phyloP scores from a whole-genome alignment of 352 stramenopile genomes.

The Globisporangium cederbergense region DNA sequence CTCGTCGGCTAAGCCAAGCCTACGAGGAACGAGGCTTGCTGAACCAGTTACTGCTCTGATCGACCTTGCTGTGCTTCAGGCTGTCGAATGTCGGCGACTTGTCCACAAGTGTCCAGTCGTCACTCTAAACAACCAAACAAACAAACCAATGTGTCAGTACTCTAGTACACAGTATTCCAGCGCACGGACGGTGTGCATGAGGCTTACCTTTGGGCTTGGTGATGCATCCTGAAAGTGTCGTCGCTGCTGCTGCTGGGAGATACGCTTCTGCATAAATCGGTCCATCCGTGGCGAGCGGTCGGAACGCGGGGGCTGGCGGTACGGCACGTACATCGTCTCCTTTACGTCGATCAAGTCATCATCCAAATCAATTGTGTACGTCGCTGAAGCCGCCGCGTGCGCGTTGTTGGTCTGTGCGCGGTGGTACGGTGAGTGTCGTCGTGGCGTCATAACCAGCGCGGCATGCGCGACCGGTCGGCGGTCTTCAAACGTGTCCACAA shows the following conservation, averaged over 20 bases:
- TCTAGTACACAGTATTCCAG: neutral
- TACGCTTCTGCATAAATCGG: slow-evolving; percentile 18
- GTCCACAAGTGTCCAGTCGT: slow-evolving; percentile 77
- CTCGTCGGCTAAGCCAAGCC: neutral
- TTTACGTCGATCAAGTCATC: slow-evolving; percentile 50
- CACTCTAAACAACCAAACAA: slow-evolving; percentile 23
- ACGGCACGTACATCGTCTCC: slow-evolving; percentile 57
- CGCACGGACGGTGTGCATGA: too few relatives aligned
- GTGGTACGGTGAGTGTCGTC: slow-evolving; percentile 18
- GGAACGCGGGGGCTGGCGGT: slow-evolving; percentile 24
- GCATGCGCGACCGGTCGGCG: slow-evolving; percentile 1
- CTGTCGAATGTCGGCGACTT: slow-evolving; percentile 76
- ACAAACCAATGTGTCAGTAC: neutral
- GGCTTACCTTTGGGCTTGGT: slow-evolving; percentile 45
- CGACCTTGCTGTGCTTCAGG: slow-evolving; percentile 33
- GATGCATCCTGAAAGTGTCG: slow-evolving; percentile 28
- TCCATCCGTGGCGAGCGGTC: slow-evolving; percentile 27
- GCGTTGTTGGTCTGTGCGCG: slow-evolving; percentile 45
- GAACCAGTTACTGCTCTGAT: slow-evolving; percentile 56
- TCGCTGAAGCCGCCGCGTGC: slow-evolving; percentile 42
- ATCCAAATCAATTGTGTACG: slow-evolving; percentile 32
- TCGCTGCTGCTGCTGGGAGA: slow-evolving; percentile 21
- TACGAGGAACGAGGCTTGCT: slow-evolving; percentile 8
- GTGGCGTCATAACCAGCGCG: slow-evolving; percentile 13
- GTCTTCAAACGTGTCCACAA: slow-evolving; percentile 15